Conservation (phyloP, 768 basidiomycete species). For the Calocera viscosa region DNA sequence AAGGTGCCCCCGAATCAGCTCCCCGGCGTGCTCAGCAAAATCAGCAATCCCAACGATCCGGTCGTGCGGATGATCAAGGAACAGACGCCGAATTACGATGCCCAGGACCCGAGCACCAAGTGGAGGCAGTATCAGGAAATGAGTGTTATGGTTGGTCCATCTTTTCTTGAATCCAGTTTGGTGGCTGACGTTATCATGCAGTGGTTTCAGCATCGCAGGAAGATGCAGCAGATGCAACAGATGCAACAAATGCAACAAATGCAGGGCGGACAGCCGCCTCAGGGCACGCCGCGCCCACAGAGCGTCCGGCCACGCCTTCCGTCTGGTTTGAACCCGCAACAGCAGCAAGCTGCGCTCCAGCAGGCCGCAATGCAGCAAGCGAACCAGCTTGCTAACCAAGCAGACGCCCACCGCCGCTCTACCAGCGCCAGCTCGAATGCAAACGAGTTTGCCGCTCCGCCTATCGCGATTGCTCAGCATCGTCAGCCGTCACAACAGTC, state of each 20-base stretch:
- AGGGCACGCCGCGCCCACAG: neutral
- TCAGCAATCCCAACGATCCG: constrained; percentile 4
- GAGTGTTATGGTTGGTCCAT: neutral
- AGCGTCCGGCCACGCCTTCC: neutral
- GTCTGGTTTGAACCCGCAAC: neutral
- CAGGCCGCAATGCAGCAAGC: neutral
- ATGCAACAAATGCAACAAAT: neutral
- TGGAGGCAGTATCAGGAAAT: constrained; percentile 6
- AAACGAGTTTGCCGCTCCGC: neutral
- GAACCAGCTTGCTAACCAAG: neutral
- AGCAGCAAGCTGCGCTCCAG: neutral
- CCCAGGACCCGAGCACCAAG: neutral
- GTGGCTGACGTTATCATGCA: neutral
- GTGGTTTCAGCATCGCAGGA: neutral
- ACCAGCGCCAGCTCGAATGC: constrained; percentile 6
- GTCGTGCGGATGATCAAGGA: neutral
- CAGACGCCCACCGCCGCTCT: neutral
- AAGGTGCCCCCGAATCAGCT: neutral
- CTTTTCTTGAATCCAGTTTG: neutral
- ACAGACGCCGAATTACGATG: neutral
- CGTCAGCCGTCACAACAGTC: neutral
- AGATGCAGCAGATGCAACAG: neutral
- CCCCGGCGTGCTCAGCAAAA: neutral
- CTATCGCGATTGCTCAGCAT: neutral
- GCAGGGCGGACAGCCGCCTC: neutral